Evolutionary conservation across 371 early-diverging fungal species (phyloP).

Genomic region (Mortierella sp.): DNA sequence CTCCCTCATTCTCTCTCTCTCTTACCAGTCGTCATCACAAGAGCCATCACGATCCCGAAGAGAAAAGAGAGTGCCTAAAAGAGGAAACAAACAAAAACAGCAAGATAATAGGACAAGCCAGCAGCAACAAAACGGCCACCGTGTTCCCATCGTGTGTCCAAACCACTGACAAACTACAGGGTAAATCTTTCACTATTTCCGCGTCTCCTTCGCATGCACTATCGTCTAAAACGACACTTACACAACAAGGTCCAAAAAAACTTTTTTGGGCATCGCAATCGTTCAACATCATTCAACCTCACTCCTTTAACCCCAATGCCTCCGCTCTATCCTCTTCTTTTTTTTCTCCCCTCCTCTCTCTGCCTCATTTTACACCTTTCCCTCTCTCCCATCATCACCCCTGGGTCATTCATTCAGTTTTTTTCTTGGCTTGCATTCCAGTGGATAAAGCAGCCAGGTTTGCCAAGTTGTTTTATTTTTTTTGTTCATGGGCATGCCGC

Average conservation of each 20-base stretch:
- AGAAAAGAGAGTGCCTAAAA: background rate
- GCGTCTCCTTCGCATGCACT: conserved; percentile 9
- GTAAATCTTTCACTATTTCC: background rate
- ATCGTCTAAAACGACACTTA: background rate
- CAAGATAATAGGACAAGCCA: background rate
- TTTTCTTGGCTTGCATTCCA: background rate
- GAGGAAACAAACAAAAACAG: conserved; percentile 3
- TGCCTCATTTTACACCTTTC: background rate
- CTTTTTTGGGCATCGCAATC: background rate
- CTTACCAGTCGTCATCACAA: background rate
- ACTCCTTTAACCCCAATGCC: background rate
- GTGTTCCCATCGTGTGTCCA: background rate
- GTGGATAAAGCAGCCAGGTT: background rate
- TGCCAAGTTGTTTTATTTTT: background rate
- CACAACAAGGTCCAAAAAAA: background rate
- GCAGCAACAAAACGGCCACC: background rate
- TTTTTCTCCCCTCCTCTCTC: background rate
- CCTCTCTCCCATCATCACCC: background rate
- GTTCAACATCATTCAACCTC: background rate
- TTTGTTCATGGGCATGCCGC: background rate
- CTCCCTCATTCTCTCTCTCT: too few relatives aligned
- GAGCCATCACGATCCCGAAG: background rate
- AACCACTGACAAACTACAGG: background rate
- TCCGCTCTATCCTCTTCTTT: conserved; percentile 5
- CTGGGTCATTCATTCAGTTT: conserved; percentile 1